phyloP scores from a whole-genome alignment of 2,329 filamentous ascomycete genomes.

The Mariannaea sp. region DNA sequence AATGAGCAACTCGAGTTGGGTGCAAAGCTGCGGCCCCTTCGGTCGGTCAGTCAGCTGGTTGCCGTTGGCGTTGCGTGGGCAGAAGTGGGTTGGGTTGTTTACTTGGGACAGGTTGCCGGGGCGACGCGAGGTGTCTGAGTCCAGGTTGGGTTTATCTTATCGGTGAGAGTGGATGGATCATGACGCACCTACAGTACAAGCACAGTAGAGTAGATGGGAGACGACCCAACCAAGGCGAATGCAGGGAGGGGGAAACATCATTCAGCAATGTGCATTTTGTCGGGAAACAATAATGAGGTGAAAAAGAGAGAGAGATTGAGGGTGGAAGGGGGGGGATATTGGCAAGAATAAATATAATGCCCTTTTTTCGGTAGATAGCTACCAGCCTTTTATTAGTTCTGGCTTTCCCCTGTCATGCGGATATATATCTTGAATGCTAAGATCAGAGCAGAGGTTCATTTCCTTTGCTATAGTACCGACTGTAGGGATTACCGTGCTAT shows the following conservation, averaged over 20 bases:
- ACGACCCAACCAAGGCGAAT: background rate
- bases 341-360: too few relatives aligned
- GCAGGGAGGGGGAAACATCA: slow-evolving; percentile 4
- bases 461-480: too few relatives aligned
- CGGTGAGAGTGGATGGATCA: slow-evolving; percentile 14
- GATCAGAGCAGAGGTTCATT: too few relatives aligned
- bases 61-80: slow-evolving; percentile 18
- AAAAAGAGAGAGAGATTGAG: too few relatives aligned
- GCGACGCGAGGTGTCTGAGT: slow-evolving; percentile 14
- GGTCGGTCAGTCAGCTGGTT: slow-evolving; percentile 31
- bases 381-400: too few relatives aligned
- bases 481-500: too few relatives aligned
- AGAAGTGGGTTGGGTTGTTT: slow-evolving; percentile 31
- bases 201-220: slow-evolving; percentile 9
- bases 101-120: slow-evolving; percentile 34
- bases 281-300: too few relatives aligned
- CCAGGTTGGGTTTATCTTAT: slow-evolving; percentile 26
- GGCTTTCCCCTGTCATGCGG: too few relatives aligned
- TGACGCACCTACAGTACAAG: slow-evolving; percentile 8
- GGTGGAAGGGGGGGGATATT: too few relatives aligned
- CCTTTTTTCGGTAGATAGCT: too few relatives aligned
- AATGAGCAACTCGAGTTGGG: slow-evolving; percentile 20
- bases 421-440: too few relatives aligned
- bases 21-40: slow-evolving; percentile 11
- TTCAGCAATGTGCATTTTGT: too few relatives aligned